phyloP scores from a whole-genome alignment of 1,284 basidiomycete genomes.

The Ustilago esculenta region DNA sequence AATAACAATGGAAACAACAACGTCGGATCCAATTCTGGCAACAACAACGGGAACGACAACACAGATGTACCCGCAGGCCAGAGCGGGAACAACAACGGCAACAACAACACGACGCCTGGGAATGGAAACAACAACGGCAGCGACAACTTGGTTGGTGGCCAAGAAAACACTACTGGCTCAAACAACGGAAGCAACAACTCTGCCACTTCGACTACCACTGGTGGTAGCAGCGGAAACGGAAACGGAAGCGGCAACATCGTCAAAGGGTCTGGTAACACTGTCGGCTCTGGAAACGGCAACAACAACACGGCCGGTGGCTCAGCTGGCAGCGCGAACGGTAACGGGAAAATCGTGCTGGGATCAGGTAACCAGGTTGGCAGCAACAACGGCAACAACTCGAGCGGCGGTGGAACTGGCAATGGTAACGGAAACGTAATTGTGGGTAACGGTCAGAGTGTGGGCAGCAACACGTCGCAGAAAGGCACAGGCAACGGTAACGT shows the following conservation, averaged over 20 bases:
- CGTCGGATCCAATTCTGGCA: constrained; percentile 4
- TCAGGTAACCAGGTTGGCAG: background rate
- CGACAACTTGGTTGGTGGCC: background rate
- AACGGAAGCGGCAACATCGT: constrained; percentile 8
- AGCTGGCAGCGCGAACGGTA: constrained; percentile 11
- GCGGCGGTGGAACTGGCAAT: constrained; percentile 9
- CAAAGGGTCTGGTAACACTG: background rate
- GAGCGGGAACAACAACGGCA: constrained; percentile 1
- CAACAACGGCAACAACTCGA: constrained; percentile 7
- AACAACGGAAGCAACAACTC: constrained; percentile 8
- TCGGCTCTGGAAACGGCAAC: constrained; percentile 12
- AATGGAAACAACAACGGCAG: background rate
- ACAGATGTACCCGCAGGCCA: background rate
- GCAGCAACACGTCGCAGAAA: constrained; percentile 9
- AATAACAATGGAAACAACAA: constrained; percentile 10
- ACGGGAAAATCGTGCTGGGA: constrained; percentile 3
- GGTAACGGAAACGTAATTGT: constrained; percentile 19
- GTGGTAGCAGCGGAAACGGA: too few relatives aligned
- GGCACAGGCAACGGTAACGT: constrained; percentile 15
- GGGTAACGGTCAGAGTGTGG: constrained; percentile 1
- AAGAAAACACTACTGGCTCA: background rate
- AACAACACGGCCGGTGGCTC: constrained; percentile 5
- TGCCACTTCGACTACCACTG: too few relatives aligned
- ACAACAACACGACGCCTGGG: background rate
- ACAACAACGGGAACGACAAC: constrained; percentile 9